phyloP scores from a whole-genome alignment of 768 basidiomycete genomes.

The Pleurotus cornucopiae region DNA sequence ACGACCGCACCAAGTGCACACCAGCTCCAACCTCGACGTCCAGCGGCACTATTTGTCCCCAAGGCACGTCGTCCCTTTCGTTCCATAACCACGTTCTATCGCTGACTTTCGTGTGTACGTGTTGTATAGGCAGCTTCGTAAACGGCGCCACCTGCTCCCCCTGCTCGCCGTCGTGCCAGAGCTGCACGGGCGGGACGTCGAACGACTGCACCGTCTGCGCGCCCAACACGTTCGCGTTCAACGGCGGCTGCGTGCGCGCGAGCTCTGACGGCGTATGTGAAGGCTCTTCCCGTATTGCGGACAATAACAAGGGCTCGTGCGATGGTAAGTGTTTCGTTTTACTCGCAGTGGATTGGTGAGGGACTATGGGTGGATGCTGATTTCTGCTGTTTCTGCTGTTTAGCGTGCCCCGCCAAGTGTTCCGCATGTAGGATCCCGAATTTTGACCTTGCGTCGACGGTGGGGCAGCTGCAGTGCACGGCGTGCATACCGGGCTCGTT shows the following conservation, averaged over 20 bases:
- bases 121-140: slow-evolving; percentile 32
- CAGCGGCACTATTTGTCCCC: slow-evolving; percentile 55
- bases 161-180: slow-evolving; percentile 63
- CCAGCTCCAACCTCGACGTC: slow-evolving; percentile 47
- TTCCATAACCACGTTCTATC: too few relatives aligned
- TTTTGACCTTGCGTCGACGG: slow-evolving; percentile 63
- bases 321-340: slow-evolving; percentile 50
- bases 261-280: slow-evolving; percentile 67
- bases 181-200: slow-evolving; percentile 61
- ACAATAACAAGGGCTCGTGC: slow-evolving; percentile 75
- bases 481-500: slow-evolving; percentile 76
- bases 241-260: slow-evolving; percentile 65
- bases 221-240: slow-evolving; percentile 51
- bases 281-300: slow-evolving; percentile 62
- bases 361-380: not conserved
- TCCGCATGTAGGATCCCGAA: slow-evolving; percentile 68
- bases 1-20: slow-evolving; percentile 62
- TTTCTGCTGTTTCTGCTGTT: not conserved
- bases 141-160: slow-evolving; percentile 46
- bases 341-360: not conserved
- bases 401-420: slow-evolving; percentile 77
- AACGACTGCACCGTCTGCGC: slow-evolving; percentile 70
- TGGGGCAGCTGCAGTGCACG: slow-evolving; percentile 66
- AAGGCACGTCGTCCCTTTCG: slow-evolving; percentile 31
- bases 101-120: not conserved